A percentile compares a stretch with the other conserved stretches of the same genome.
phyloP scores from a whole-genome alignment of 2,329 filamentous ascomycete species.

The Calonectria crousiana region DNA sequence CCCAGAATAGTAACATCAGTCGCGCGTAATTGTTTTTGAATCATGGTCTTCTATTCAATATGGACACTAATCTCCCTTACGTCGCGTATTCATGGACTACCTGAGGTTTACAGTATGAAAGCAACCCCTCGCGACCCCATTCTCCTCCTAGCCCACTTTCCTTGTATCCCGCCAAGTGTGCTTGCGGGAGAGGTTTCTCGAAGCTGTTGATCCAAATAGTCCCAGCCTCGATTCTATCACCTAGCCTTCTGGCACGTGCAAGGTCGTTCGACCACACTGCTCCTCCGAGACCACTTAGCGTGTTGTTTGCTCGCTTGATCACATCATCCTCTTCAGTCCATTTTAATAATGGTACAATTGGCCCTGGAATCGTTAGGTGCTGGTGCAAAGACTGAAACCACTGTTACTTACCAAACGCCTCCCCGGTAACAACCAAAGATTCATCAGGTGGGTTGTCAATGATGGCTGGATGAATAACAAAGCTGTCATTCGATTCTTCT shows the following conservation, averaged over 20 bases:
- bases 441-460: background rate
- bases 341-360: background rate
- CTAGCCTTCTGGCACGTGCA: background rate
- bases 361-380: background rate
- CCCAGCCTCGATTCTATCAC: background rate
- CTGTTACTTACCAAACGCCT: background rate
- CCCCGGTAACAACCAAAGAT: background rate
- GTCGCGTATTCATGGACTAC: background rate
- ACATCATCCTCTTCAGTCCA: background rate
- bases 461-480: background rate
- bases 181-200: background rate
- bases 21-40: background rate
- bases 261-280: background rate
- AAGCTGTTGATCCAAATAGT: slow-evolving; percentile 2
- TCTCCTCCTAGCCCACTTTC: background rate
- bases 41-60: background rate
- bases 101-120: background rate
- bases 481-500: background rate
- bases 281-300: background rate
- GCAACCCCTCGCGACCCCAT: background rate
- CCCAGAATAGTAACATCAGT: background rate
- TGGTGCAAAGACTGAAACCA: background rate
- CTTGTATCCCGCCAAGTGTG: slow-evolving; percentile 1
- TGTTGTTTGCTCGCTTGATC: background rate
- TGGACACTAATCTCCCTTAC: background rate